These are phyloP conservation scores for Wickerhamiella australiensis DNA, from an alignment of 805 yeast genomes.

Conservation along the genomic window DNA sequence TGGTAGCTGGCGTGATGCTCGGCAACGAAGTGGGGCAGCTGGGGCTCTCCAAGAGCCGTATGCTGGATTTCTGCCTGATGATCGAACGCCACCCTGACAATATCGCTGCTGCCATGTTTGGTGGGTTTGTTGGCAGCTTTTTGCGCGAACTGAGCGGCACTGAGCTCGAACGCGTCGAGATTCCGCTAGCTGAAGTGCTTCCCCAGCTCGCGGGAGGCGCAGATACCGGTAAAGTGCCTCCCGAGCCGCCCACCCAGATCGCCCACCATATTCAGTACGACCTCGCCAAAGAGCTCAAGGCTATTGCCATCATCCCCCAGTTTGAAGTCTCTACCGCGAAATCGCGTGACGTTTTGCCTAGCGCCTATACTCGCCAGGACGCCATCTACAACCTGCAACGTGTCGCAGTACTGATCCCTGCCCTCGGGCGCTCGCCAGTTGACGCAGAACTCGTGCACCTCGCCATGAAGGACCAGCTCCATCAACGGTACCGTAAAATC, in stretches of 20 bases:
- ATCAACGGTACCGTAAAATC: conserved; percentile 91
- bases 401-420: conserved; percentile 82
- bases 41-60: conserved; percentile 59
- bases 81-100: conserved; percentile 98
- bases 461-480: conserved; percentile 93
- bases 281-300: conserved; percentile 72
- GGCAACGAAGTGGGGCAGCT: conserved; percentile 77
- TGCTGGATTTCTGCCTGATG: conserved; percentile 91
- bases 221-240: conserved; percentile 57
- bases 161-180: conserved; percentile 64
- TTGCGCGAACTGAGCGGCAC: conserved; percentile 63
- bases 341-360: conserved; percentile 81
- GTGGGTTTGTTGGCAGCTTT: conserved; percentile 95
- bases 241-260: conserved; percentile 71
- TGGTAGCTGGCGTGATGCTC: conserved; percentile 87
- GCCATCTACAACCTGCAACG: conserved; percentile 88
- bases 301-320: conserved; percentile 84
- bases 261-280: conserved; percentile 81
- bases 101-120: conserved; percentile 97
- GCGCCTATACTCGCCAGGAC: conserved; percentile 63
- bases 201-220: conserved; percentile 65
- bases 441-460: conserved; percentile 73
- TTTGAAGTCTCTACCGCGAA: conserved; percentile 91
- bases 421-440: conserved; percentile 75
- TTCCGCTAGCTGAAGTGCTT: conserved; percentile 74